phyloP scores from a whole-genome alignment of 352 stramenopile genomes.

The Globisporangium nagaii region DNA sequence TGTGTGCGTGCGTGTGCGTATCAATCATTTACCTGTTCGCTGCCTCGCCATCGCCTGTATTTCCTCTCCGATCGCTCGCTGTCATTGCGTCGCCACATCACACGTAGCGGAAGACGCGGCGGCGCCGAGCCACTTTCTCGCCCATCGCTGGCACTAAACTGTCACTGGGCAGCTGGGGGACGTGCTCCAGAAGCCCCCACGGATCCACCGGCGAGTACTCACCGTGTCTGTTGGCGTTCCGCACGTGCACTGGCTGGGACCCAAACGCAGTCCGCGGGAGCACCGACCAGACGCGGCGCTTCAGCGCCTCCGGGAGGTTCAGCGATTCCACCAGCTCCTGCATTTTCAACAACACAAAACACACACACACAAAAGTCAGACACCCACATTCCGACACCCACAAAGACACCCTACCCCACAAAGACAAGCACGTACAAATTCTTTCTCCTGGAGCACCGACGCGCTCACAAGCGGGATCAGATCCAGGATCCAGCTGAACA shows the following conservation, averaged over 20 bases:
- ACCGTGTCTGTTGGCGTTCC: slow-evolving; percentile 8
- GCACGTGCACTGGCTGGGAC: slow-evolving; percentile 19
- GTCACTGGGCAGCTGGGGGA: slow-evolving; percentile 67
- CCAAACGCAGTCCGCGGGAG: slow-evolving; percentile 48
- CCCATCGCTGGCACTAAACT: slow-evolving; percentile 30
- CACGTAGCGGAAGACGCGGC: slow-evolving; percentile 67
- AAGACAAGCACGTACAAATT: slow-evolving; percentile 53
- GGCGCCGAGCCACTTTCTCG: slow-evolving; percentile 49
- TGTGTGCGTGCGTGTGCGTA: too few species aligned
- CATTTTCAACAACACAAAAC: not conserved
- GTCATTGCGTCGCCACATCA: slow-evolving; percentile 20
- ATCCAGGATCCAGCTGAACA: slow-evolving; percentile 87
- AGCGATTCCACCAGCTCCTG: slow-evolving; percentile 71
- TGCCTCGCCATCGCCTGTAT: not conserved
- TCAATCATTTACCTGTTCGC: not conserved
- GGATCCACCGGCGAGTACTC: slow-evolving; percentile 54
- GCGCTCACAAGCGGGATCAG: slow-evolving; percentile 74
- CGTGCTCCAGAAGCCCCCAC: slow-evolving; percentile 71
- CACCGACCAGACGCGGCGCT: slow-evolving; percentile 62
- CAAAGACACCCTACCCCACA: slow-evolving; percentile 4
- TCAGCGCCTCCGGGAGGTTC: slow-evolving; percentile 47
- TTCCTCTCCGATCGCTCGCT: too few species aligned
- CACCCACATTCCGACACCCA: not conserved
- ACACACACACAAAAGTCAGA: not conserved
- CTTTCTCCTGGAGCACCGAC: slow-evolving; percentile 65